Evolutionary conservation across 73 alveolate species (phyloP), one percentile per base, ranked within the genome.

Genomic region (Tetrahymena borealis): DNA sequence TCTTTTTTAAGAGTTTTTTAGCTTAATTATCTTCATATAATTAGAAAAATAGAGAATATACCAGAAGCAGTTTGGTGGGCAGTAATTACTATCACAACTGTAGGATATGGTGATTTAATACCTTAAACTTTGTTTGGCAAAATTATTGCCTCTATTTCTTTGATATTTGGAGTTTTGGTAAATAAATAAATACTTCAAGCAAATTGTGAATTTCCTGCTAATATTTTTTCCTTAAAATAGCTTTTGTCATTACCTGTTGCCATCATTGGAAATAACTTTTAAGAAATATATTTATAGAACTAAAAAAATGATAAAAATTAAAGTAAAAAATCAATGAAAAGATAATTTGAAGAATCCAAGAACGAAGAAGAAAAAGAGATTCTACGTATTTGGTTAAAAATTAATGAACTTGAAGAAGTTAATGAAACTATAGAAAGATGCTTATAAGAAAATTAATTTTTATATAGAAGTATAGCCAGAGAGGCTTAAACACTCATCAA

Each of bases 1-100:
- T 60, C 0, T 20, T n/a, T 1, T 13, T 20, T 60, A 10, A 2
- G 9, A 60, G 0, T 24, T 60, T 20, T 60, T n/a, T 2, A 20
- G n/a, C 28, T 60, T n/a, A n/a, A n/a, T n/a, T n/a, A n/a, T n/a
- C n/a, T n/a, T n/a, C n/a, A n/a, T 24, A 60, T 15, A 9, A 43
- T 60, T 78, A 92, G 92, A 33, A 35, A 78, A 36, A 92, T 92
- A 0, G n/a, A 77, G 36, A 92, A 92, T 78, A 92, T 92, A 13
- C 95, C 95, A 13, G 91, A 92, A 31, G 95, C 95, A 36, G 90
- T 92, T 1, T 92, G 95, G 95, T 92, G 95, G 95, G 95, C 95
- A 8, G 90, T 92, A 13, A 92, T 92, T n/a, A 92, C 95, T 38
- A 92, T 92, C 35, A 92, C 95, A 12, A 92, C 95, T 1, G 95